Conservation (phyloP, 768 basidiomycete genomes). For the Gyrodon lividus region DNA sequence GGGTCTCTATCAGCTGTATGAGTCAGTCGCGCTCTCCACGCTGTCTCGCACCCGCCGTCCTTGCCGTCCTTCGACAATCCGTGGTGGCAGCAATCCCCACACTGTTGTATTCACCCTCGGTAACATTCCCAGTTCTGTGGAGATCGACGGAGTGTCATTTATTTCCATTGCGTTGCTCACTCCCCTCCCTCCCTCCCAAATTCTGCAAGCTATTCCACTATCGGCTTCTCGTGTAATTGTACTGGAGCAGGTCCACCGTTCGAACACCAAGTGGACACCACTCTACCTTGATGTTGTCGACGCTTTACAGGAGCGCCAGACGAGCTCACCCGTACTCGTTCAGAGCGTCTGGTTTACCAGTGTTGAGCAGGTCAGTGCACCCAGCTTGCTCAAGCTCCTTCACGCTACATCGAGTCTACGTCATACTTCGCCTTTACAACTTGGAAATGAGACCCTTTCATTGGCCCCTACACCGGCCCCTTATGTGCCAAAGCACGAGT, state of each 20-base stretch:
- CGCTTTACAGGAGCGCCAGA: constrained; percentile 61
- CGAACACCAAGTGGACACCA: constrained; percentile 85
- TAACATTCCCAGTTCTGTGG: constrained; percentile 37
- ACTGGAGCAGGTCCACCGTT: constrained; percentile 74
- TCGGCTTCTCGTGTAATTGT: constrained; percentile 71
- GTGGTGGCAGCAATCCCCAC: constrained; percentile 55
- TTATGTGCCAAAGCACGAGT: constrained; percentile 86
- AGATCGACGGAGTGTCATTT: constrained; percentile 59
- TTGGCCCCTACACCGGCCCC: constrained; percentile 36
- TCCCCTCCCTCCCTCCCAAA: constrained; percentile 58
- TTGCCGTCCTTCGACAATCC: constrained; percentile 50
- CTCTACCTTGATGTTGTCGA: constrained; percentile 80
- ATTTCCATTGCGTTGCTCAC: constrained; percentile 65
- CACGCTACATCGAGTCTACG: constrained; percentile 39
- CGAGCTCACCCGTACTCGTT: constrained; percentile 50
- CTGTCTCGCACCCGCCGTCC: constrained; percentile 61
- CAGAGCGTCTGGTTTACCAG: constrained; percentile 65
- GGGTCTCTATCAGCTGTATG: constrained; percentile 56
- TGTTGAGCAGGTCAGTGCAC: constrained; percentile 34
- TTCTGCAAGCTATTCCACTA: constrained; percentile 59
- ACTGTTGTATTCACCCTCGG: constrained; percentile 77
- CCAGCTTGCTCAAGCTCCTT: constrained; percentile 54
- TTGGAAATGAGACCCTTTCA: constrained; percentile 40
- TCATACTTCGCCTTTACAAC: constrained; percentile 43
- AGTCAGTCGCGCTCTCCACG: constrained; percentile 65